Percentiles rank a stretch among this genome's conserved stretches.
phyloP scores from a whole-genome alignment of 176 grass and related monocot species.

The Musa schizocarpa region DNA sequence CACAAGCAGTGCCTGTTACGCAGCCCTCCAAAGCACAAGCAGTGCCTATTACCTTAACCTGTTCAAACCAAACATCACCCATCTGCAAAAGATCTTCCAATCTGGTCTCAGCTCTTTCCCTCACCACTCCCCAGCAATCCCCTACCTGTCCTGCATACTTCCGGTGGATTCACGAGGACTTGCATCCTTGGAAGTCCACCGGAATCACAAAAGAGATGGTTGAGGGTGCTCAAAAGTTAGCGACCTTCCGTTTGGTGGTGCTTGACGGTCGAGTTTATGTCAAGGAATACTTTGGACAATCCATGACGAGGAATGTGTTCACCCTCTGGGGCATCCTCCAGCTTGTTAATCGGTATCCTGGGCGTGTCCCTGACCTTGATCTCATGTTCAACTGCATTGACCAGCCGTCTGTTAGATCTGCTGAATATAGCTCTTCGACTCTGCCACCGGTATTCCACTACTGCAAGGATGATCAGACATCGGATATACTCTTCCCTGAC shows the following conservation, averaged over 20 bases:
- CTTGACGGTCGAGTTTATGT: constrained; percentile 41
- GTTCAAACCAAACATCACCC: background rate
- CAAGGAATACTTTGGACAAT: constrained; percentile 38
- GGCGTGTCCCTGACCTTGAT: constrained; percentile 68
- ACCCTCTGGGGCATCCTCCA: constrained; percentile 79
- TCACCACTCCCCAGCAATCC: background rate
- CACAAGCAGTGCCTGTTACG: background rate
- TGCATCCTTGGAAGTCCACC: constrained; percentile 34
- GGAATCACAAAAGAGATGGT: constrained; percentile 39
- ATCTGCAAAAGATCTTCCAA: background rate
- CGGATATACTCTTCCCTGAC: constrained; percentile 77
- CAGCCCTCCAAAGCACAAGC: background rate
- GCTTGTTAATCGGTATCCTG: constrained; percentile 54
- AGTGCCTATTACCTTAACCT: constrained; percentile 3
- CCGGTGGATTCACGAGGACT: constrained; percentile 56
- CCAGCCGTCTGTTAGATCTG: constrained; percentile 27
- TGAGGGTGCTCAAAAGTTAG: constrained; percentile 25
- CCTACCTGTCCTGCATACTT: constrained; percentile 50
- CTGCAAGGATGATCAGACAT: constrained; percentile 56
- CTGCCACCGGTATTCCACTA: constrained; percentile 72
- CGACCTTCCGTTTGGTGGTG: constrained; percentile 52
- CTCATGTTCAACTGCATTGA: constrained; percentile 78
- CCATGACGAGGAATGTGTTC: constrained; percentile 63
- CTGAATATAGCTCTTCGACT: background rate
- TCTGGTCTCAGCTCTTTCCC: background rate